Conservation (phyloP, 2,329 filamentous ascomycete genomes). For the Aurifilum marmelostoma region DNA sequence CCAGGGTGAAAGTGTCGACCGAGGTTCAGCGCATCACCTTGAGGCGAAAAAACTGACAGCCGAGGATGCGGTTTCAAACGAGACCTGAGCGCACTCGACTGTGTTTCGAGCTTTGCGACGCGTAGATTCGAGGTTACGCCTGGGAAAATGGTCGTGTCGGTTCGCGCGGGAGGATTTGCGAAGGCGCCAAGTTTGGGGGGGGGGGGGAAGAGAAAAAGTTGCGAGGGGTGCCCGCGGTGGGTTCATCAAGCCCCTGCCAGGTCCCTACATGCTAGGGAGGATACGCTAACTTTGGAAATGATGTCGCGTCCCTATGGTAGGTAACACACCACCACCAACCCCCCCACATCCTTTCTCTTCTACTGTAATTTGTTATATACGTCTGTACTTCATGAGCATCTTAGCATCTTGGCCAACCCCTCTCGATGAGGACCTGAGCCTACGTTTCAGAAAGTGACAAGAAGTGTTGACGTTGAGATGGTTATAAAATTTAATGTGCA, state of each 20-base stretch:
- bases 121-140: background rate
- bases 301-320: background rate
- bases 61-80: background rate
- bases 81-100: background rate
- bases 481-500: too few relatives aligned
- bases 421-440: background rate
- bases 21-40: background rate
- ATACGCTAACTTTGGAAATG: background rate
- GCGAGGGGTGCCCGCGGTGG: slow-evolving; percentile 3
- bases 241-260: background rate
- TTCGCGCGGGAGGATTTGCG: background rate
- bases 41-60: background rate
- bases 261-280: background rate
- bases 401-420: background rate
- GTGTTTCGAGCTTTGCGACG: background rate
- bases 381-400: too few relatives aligned
- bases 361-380: background rate
- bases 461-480: background rate
- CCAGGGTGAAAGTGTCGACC: background rate
- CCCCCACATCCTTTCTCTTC: background rate
- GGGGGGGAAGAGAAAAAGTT: slow-evolving; percentile 17
- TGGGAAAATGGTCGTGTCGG: background rate
- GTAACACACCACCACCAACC: too few relatives aligned
- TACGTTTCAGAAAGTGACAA: background rate
- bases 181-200: background rate